Base-by-base conservation (phyloP, 352 stramenopile species). In the Pythium monospermum region DNA sequence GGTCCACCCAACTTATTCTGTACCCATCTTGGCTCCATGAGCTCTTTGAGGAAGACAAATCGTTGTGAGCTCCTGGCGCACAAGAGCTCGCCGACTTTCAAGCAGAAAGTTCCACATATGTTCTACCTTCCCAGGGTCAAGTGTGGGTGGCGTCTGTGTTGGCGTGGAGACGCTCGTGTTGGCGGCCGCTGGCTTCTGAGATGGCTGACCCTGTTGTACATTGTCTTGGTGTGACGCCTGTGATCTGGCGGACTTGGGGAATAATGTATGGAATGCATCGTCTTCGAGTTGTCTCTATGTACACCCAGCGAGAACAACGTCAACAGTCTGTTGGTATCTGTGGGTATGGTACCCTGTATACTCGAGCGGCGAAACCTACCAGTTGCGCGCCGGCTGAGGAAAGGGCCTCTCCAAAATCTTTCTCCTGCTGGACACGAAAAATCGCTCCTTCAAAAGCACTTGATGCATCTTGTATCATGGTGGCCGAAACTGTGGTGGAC, bases 51-150 rank as follows among this genome's bases (percentile, higher is more conserved):
- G 49, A n/a, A 64, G 57, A 18, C 55, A 57, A 1, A n/a, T 16
- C 7, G 27, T 25, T 16, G 44, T 25, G 37, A 65, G 57, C 28
- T 65, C 49, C 27, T 56, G 49, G 12, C 49, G 56, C 16, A 58
- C 23, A 16, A 59, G 49, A 18, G 57, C 33, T n/a, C 50, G 49
- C 10, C 45, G 45, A 37, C 44, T 57, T 28, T 65, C 57, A 10
- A 65, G 22, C 4, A 59, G 33, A 6, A 59, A 53, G 48, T 53
- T 56, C 19, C 26, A 51, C 32, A 51, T 25, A 26, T 38, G 30
- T n/a, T 53, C 50, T 13, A 13, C 13, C 7, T 13, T 13, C 8
- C 7, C 30, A 35, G 30, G 30, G 30, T 13, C 30, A 35, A 35
- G 40, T 12, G 40, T 36, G 5, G 12, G 15, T 4, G 40, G 40